A percentile compares a stretch with the other conserved stretches of the same genome.
phyloP scores from a whole-genome alignment of 2,329 filamentous ascomycete genomes.

The Tolypocladium cylindrosporum region DNA sequence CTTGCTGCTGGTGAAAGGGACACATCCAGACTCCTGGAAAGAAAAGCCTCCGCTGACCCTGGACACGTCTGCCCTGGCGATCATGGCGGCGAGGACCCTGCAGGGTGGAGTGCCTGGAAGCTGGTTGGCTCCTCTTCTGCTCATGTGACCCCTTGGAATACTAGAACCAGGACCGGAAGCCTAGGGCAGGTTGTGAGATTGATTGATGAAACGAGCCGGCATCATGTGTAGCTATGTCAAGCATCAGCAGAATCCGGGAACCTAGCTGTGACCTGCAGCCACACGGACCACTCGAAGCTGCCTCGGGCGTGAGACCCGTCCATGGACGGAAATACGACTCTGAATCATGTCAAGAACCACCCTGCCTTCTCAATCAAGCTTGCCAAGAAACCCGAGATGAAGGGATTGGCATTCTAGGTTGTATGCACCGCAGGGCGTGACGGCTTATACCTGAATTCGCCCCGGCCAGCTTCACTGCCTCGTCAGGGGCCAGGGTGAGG shows the following conservation, averaged over 20 bases:
- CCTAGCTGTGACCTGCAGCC: background rate
- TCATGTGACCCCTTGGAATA: background rate
- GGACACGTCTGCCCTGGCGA: background rate
- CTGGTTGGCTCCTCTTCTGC: background rate
- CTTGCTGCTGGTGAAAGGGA: background rate
- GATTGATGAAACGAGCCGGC: background rate
- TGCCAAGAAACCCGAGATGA: background rate
- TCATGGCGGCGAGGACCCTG: background rate
- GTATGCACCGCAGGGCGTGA: background rate
- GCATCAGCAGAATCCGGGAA: background rate
- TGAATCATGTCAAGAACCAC: background rate
- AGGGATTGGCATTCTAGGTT: background rate
- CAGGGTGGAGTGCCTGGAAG: background rate
- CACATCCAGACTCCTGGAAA: background rate
- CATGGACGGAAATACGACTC: background rate
- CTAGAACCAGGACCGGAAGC: background rate
- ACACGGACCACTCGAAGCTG: background rate
- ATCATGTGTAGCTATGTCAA: background rate
- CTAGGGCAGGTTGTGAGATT: background rate
- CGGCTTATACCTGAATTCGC: background rate
- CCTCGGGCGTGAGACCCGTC: background rate
- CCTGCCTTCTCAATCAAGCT: background rate
- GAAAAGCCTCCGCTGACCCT: background rate
- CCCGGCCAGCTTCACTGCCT: too few relatives aligned
- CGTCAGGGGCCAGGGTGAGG: too few relatives aligned